phyloP scores from a whole-genome alignment of 208 protist genomes.

The Porcisia deanei region DNA sequence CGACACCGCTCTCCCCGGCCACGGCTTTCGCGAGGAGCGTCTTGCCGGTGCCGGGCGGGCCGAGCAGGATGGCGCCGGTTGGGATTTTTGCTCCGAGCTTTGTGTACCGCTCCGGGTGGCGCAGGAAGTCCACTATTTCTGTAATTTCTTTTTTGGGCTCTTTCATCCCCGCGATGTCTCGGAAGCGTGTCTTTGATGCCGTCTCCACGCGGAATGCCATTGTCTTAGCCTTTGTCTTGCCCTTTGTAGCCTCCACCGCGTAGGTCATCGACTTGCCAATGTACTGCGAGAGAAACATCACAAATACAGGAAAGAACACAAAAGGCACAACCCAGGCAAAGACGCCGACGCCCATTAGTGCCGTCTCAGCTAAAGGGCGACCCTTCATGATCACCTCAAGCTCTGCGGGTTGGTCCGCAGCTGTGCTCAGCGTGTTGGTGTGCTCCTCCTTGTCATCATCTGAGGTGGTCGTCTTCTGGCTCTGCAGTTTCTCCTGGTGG shows the following conservation, averaged over 20 bases:
- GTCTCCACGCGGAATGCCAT: slow-evolving; percentile 73
- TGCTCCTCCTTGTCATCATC: slow-evolving; percentile 3
- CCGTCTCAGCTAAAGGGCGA: slow-evolving; percentile 56
- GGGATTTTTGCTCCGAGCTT: slow-evolving; percentile 84
- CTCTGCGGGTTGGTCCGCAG: slow-evolving; percentile 29
- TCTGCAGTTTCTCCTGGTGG: slow-evolving; percentile 32
- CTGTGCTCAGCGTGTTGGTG: not conserved
- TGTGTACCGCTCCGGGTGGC: slow-evolving; percentile 76
- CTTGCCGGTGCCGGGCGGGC: slow-evolving; percentile 94
- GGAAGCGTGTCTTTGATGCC: slow-evolving; percentile 62
- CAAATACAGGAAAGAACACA: slow-evolving; percentile 82
- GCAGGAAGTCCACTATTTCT: slow-evolving; percentile 97
- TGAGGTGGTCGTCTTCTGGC: not conserved
- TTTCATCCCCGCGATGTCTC: slow-evolving; percentile 91
- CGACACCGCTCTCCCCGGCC: slow-evolving; percentile 89
- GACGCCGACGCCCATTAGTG: slow-evolving; percentile 59
- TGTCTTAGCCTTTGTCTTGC: slow-evolving; percentile 54
- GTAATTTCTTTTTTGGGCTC: slow-evolving; percentile 97
- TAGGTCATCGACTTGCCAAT: slow-evolving; percentile 59
- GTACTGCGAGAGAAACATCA: slow-evolving; percentile 71
- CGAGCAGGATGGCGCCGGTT: slow-evolving; percentile 85
- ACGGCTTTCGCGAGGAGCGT: slow-evolving; percentile 95
- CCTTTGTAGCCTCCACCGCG: slow-evolving; percentile 53
- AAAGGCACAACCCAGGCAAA: slow-evolving; percentile 83
- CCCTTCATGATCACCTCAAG: slow-evolving; percentile 51